Evolutionary conservation across 306 rosid genomes (phyloP), one percentile per base, ranked within the genome.

Genomic region (Adenanthera pavonina): DNA sequence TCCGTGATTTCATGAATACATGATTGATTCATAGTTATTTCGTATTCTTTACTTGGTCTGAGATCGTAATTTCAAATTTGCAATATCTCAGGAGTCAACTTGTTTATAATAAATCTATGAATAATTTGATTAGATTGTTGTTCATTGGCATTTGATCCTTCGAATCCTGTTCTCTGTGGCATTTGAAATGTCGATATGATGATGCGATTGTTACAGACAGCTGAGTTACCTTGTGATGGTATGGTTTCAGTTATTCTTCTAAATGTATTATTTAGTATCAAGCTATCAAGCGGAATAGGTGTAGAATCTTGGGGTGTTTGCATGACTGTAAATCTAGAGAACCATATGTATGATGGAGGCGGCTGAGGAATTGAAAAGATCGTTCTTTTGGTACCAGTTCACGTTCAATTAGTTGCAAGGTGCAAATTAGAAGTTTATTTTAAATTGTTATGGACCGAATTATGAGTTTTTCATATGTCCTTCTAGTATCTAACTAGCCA

Each of bases 121-220:
- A 30, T 49, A 12, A 8, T 48, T 41, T 67, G 65, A 57, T 83
- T 43, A 56, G 57, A 76, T 11, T 41, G 44, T 44, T 84, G 80
- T 53, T 16, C 8, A 72, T 3, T 60, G 64, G 70, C 52, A n/a
- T 70, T 17, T 47, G 72, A 78, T 67, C 64, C 3, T 60, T 56
- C 38, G 82, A 47, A 20, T 33, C 57, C 67, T 51, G 44, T 40
- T 68, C 56, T 47, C 2, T 38, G 47, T 76, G 48, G 69, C 19
- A 72, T 52, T 52, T 78, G 65, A 35, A 72, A 66, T 62, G 62
- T 64, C 1, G 1, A 33, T 41, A 34, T 75, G 47, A 20, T 75
- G 68, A 61, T 25, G 52, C 25, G 66, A 20, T 56, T 5, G 41
- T 17, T 74, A 19, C 4, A 7, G 13, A 14, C 25, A 25, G 57